Evolutionary conservation across 1,284 basidiomycete genomes (phyloP).

Genomic region (Naganishia albida): DNA sequence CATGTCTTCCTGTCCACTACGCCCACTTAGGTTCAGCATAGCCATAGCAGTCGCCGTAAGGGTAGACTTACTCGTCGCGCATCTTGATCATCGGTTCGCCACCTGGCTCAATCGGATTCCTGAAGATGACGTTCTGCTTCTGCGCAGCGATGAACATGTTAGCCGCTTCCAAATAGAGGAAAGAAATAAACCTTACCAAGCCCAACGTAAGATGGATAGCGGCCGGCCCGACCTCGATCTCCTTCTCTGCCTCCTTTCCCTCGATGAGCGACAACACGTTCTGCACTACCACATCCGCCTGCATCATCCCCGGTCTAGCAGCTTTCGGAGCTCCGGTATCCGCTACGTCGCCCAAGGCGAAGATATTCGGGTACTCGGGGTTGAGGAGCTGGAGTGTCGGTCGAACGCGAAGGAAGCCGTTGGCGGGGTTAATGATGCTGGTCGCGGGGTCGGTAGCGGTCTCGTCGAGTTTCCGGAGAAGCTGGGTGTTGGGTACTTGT

Average conservation of each 20-base stretch:
- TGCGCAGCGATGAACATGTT: not conserved
- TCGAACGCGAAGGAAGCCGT: conserved; percentile 48
- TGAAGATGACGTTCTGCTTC: conserved; percentile 37
- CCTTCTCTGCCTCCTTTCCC: conserved; percentile 14
- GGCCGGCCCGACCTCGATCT: conserved; percentile 25
- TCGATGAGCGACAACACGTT: conserved; percentile 46
- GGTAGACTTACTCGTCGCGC: conserved; percentile 35
- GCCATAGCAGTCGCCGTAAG: not conserved
- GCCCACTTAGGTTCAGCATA: not conserved
- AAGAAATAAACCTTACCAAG: conserved; percentile 32
- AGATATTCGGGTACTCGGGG: conserved; percentile 60
- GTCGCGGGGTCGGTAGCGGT: conserved; percentile 22
- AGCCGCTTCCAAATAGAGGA: not conserved
- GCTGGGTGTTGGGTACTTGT: conserved; percentile 53
- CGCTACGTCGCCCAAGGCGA: conserved; percentile 68
- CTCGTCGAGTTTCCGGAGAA: conserved; percentile 43
- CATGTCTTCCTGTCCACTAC: conserved; percentile 36
- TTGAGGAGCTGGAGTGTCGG: conserved; percentile 52
- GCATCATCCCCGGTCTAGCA: conserved; percentile 50
- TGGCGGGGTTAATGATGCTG: conserved; percentile 39
- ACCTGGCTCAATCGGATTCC: conserved; percentile 30
- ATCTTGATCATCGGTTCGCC: conserved; percentile 34
- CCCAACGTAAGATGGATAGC: conserved; percentile 38
- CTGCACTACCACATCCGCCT: conserved; percentile 44
- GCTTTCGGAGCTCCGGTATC: conserved; percentile 70